Evolutionary conservation across 2,329 filamentous ascomycete species (phyloP).

Genomic region (Aspergillus sp.): DNA sequence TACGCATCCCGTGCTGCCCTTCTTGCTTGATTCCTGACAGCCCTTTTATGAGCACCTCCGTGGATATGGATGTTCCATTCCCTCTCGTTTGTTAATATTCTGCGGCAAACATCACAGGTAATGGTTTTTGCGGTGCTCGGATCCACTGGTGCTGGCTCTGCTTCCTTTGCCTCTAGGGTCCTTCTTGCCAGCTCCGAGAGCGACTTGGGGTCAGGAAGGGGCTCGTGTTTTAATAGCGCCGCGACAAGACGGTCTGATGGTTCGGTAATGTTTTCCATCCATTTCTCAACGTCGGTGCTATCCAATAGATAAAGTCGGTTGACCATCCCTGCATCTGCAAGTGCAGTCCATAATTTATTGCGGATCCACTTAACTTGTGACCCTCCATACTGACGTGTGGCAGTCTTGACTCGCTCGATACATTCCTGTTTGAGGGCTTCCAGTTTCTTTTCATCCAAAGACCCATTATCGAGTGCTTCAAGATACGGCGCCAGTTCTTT

Average conservation of each 20-base stretch:
- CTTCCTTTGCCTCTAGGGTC: slow-evolving; percentile 62
- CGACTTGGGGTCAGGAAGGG: slow-evolving; percentile 60
- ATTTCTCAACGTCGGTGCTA: slow-evolving; percentile 69
- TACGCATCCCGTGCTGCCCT: slow-evolving; percentile 38
- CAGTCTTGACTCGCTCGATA: slow-evolving; percentile 76
- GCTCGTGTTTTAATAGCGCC: slow-evolving; percentile 64
- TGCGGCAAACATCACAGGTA: slow-evolving; percentile 71
- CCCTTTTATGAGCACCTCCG: slow-evolving; percentile 62
- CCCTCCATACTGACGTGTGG: slow-evolving; percentile 85
- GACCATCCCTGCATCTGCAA: slow-evolving; percentile 59
- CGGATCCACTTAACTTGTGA: slow-evolving; percentile 87
- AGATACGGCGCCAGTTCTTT: slow-evolving; percentile 85
- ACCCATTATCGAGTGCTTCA: slow-evolving; percentile 44
- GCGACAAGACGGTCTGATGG: slow-evolving; percentile 67
- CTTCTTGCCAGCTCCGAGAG: slow-evolving; percentile 62
- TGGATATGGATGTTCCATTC: slow-evolving; percentile 63
- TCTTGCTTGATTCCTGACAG: slow-evolving; percentile 50
- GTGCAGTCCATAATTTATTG: slow-evolving; percentile 74
- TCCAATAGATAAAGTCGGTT: slow-evolving; percentile 77
- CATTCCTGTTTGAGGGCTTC: slow-evolving; percentile 61
- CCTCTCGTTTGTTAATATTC: slow-evolving; percentile 58
- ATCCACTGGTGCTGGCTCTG: slow-evolving; percentile 48
- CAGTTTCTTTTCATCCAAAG: slow-evolving; percentile 46
- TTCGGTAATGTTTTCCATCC: slow-evolving; percentile 65
- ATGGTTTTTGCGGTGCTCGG: slow-evolving; percentile 54